Conservation (phyloP, 805 yeast genomes). For the Ogataea ganodermae region DNA sequence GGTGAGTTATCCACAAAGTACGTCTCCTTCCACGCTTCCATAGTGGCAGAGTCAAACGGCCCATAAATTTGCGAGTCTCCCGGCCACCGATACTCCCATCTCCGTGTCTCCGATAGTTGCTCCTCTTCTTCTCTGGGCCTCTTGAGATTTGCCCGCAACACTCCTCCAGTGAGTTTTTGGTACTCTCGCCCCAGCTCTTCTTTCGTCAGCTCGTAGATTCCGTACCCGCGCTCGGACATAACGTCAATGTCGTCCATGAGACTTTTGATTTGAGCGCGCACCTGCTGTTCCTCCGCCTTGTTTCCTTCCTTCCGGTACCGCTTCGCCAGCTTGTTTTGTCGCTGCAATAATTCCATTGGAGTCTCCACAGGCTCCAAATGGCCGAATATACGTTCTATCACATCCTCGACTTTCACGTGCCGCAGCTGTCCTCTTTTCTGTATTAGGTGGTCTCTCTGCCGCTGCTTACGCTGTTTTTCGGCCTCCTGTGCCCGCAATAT, state of each 20-base stretch:
- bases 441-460: slow-evolving; percentile 21
- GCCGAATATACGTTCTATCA: slow-evolving; percentile 40
- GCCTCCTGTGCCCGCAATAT: slow-evolving; percentile 30
- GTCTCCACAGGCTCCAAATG: slow-evolving; percentile 61
- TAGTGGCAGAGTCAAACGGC: slow-evolving; percentile 52
- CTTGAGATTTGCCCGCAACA: slow-evolving; percentile 5
- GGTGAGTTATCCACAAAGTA: slow-evolving; percentile 50
- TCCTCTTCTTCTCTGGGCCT: slow-evolving; percentile 24
- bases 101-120: slow-evolving; percentile 20
- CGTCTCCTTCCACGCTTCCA: slow-evolving; percentile 52
- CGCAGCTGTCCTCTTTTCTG: slow-evolving; percentile 18
- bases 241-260: slow-evolving; percentile 53
- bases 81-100: slow-evolving; percentile 21
- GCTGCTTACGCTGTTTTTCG: slow-evolving; percentile 25
- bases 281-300: slow-evolving; percentile 10
- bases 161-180: slow-evolving; percentile 44
- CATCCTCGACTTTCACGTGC: slow-evolving; percentile 17
- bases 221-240: slow-evolving; percentile 45
- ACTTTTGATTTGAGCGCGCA: slow-evolving; percentile 33
- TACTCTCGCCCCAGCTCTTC: slow-evolving; percentile 56
- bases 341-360: slow-evolving; percentile 55
- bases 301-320: slow-evolving; percentile 19
- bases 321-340: slow-evolving; percentile 34
- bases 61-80: slow-evolving; percentile 44
- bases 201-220: slow-evolving; percentile 53